Evolutionary conservation across 441 rosid genomes (phyloP), one percentile per base, ranked within the genome.

Genomic region (Adansonia gregorii): DNA sequence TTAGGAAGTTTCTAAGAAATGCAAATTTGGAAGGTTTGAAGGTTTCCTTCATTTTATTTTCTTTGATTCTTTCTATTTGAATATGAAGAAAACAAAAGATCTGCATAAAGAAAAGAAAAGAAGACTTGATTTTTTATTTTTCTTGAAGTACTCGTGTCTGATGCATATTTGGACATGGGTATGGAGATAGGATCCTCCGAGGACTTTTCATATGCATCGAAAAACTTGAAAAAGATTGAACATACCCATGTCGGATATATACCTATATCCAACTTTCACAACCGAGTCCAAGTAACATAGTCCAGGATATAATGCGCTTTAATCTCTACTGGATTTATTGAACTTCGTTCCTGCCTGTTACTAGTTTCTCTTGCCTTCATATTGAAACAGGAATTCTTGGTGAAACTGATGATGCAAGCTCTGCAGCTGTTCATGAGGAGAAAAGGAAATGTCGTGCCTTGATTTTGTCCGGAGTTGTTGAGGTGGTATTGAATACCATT

Each of bases 371-470:
- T 65, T 59, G 75, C 78, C 74, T 81, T 69, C 77, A 75, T 84
- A 86, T 87, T 78, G 76, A 81, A 84, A 79, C 88, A 90, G 97
- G 82, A 82, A 87, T 91, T 78, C 85, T 90, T 82, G 84, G 88
- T 80, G 87, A 78, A 79, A 79, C 83, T 61, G 83, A 81, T 59
- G 95, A 86, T 60, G 80, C 86, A 75, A 82, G 81, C 82, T 81
- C 89, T 15, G 54, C 85, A 74, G 80, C 92, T 81, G 70, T 74
- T 63, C 86, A 84, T 78, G 90, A 87, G 73, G 93, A 89, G 76
- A 89, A 83, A 80, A 83, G 85, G 76, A 92, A 84, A 84, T 86
- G 86, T 54, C 83, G 85, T 54, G 81, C 87, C 73, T 77, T 85
- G 65, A 78, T 91, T 78, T 83, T 88, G 76, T 78, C 82, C 10